Conservation (phyloP, 106 monocot genomes). For the Phalaenopsis equestris region DNA sequence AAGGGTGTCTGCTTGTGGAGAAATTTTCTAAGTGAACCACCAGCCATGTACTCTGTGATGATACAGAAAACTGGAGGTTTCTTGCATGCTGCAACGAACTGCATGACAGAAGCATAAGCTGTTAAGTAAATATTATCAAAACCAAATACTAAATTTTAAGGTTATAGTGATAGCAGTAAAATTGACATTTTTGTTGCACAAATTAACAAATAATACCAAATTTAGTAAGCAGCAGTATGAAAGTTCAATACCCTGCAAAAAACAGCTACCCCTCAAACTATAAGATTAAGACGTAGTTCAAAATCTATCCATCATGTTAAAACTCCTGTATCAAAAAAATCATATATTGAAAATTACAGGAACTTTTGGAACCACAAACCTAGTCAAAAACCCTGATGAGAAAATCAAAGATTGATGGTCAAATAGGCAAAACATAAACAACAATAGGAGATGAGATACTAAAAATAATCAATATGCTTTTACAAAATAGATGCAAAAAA, state of each 20-base stretch:
- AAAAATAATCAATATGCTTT: background rate
- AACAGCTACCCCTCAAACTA: background rate
- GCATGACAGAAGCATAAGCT: constrained; percentile 10
- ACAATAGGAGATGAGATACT: background rate
- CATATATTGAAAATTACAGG: background rate
- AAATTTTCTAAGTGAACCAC: constrained; percentile 77
- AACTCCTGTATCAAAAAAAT: background rate
- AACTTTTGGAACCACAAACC: background rate
- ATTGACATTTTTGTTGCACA: background rate
- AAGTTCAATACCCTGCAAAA: background rate
- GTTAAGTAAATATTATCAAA: background rate
- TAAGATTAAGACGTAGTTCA: background rate
- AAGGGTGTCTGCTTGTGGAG: constrained; percentile 82
- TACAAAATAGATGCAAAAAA: background rate
- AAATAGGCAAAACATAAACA: background rate
- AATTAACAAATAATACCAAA: background rate
- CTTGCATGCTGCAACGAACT: constrained; percentile 96
- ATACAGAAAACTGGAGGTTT: constrained; percentile 94
- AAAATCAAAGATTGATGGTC: background rate
- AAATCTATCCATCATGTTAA: background rate
- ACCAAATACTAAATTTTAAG: background rate
- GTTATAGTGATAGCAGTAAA: background rate
- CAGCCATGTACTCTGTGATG: constrained; percentile 86
- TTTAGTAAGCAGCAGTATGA: background rate
- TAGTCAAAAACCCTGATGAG: background rate